Base-by-base conservation (phyloP, 169 alveolate genomes). In the Babesia sp. region DNA sequence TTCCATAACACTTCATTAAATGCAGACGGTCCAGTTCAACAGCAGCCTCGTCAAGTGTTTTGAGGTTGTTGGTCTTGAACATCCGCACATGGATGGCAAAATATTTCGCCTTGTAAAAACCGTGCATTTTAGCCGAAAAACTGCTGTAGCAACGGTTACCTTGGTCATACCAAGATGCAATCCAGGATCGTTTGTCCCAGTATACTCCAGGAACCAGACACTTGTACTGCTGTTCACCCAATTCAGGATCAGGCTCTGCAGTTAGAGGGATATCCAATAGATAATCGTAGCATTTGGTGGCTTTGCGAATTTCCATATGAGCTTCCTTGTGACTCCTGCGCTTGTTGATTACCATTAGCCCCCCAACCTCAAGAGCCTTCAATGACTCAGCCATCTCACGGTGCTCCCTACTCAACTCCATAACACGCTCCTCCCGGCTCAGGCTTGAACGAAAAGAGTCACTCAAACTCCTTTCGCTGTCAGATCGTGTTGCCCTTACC, bases 121-220 rank as follows among this genome's bases (percentile, higher is more conserved):
- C 95, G 73, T 91, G 94, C 50, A 92, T 83, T 63, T 82, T 86
- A 16, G 94, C 95, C 6, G 94, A 86, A 60, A 90, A 91, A 0
- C 94, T 87, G 51, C 83, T 90, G 64, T 91, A 91, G 71, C 76
- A 84, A 16, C 95, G 67, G 46, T 71, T 79, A 0, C 94, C 94
- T 45, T 84, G 83, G 18, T 81, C 89, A 60, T 91, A 91, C 95
- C 95, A 91, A 4, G 95, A 91, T 8, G 95, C 95, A 42, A 91
- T 91, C 95, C 95, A 91, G 33, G 94, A 87, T 37, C 94, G 80
- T 61, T 90, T 91, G 82, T 90, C 94, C 95, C 95, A 91, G 71
- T 91, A 91, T 1, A 91, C 95, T 1, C 95, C 95, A 5, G 95
- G 91, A 2, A 69, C 70, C 2, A 54, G 0, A 24, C 67, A 63